Evolutionary conservation across 1,139 yeast species (phyloP).

Genomic region (Candida frijolesensis): DNA sequence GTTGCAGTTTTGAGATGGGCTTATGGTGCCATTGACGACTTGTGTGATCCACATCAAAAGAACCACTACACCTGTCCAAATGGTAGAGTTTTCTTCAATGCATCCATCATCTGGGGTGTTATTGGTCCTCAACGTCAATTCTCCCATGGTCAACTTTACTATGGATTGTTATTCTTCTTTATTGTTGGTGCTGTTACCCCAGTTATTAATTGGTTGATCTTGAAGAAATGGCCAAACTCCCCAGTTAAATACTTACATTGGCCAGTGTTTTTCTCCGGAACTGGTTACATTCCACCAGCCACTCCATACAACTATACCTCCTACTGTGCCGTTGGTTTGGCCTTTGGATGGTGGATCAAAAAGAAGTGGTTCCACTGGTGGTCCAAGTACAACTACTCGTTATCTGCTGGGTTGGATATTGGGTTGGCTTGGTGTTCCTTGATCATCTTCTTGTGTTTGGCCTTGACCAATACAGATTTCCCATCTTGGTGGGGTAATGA

Average conservation of each 20-base stretch:
- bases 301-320: slow-evolving; percentile 46
- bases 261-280: slow-evolving; percentile 52
- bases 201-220: slow-evolving; percentile 32
- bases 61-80: slow-evolving; percentile 46
- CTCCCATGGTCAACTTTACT: slow-evolving; percentile 41
- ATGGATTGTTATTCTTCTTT: slow-evolving; percentile 44
- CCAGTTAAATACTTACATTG: slow-evolving; percentile 47
- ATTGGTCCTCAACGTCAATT: slow-evolving; percentile 45
- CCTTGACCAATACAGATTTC: slow-evolving; percentile 26
- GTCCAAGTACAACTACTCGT: slow-evolving; percentile 43
- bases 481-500: slow-evolving; percentile 44
- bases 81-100: slow-evolving; percentile 47
- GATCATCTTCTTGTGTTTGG: slow-evolving; percentile 41
- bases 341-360: slow-evolving; percentile 35
- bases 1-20: slow-evolving; percentile 50
- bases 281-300: slow-evolving; percentile 51
- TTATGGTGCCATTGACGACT: slow-evolving; percentile 42
- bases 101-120: slow-evolving; percentile 52
- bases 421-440: slow-evolving; percentile 46
- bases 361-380: slow-evolving; percentile 48
- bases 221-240: slow-evolving; percentile 44
- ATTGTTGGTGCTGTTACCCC: slow-evolving; percentile 41
- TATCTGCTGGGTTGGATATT: slow-evolving; percentile 47
- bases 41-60: slow-evolving; percentile 50
- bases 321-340: slow-evolving; percentile 37